A percentile compares a stretch with the other conserved stretches of the same genome.
Conservation (phyloP, 2,329 filamentous ascomycete genomes). For the Colletotrichum echinochloae region DNA sequence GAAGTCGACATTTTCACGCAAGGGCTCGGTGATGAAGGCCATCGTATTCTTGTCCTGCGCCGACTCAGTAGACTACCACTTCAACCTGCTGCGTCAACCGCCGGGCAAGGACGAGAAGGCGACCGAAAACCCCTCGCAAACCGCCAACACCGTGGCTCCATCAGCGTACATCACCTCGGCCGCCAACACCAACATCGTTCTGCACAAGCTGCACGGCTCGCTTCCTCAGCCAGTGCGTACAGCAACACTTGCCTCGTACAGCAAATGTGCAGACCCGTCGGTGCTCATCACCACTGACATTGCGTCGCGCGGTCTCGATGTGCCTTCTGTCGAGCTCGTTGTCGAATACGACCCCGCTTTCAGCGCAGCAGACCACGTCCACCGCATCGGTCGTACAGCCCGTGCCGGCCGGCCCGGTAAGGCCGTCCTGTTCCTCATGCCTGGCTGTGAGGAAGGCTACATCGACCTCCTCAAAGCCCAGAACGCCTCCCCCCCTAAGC, state of each 20-base stretch:
- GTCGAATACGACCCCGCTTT: conserved; percentile 98
- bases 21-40: conserved; percentile 93
- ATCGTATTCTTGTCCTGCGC: conserved; percentile 98
- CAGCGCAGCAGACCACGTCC: conserved; percentile 91
- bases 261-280: conserved; percentile 77
- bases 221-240: conserved; percentile 89
- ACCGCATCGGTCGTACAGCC: conserved; percentile 93
- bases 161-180: conserved; percentile 79
- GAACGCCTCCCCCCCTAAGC: conserved; percentile 57
- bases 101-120: conserved; percentile 40
- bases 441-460: conserved; percentile 93
- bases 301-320: conserved; percentile 92
- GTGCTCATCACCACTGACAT: conserved; percentile 96
- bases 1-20: conserved; percentile 87
- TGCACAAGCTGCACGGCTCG: conserved; percentile 93
- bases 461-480: conserved; percentile 73
- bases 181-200: conserved; percentile 77
- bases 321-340: conserved; percentile 94
- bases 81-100: conserved; percentile 76
- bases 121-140: conserved; percentile 44
- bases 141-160: conserved; percentile 72
- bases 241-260: conserved; percentile 84
- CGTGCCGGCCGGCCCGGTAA: conserved; percentile 90
- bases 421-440: conserved; percentile 89
- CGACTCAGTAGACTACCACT: conserved; percentile 97